Evolutionary conservation across 108 stramenopile species (phyloP).

Genomic region (Nannochloropsis oceanica): DNA sequence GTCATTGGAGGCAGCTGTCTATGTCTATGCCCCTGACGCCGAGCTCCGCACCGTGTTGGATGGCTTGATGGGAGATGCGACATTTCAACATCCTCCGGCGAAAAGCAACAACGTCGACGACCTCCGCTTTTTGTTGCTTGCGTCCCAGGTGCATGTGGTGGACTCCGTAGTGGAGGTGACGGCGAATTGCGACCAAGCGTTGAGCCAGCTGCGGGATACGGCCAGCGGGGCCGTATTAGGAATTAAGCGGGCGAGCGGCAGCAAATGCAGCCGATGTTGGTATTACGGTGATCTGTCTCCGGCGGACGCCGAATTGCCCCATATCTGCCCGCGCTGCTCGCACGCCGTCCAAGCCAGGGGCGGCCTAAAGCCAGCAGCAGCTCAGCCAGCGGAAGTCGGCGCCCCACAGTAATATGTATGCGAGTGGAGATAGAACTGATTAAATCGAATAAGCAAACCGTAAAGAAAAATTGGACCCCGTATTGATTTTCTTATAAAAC

Average conservation of each 20-base stretch:
- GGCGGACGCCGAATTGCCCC: background rate
- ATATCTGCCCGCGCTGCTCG: background rate
- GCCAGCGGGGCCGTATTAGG: conserved; percentile 22
- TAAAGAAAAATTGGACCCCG: too few relatives aligned
- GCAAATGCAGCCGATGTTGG: conserved; percentile 37
- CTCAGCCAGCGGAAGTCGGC: too few relatives aligned
- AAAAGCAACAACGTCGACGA: conserved; percentile 31
- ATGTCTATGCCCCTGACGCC: conserved; percentile 8
- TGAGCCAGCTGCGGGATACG: background rate
- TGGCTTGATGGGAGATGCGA: conserved; percentile 14
- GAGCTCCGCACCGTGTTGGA: conserved; percentile 5
- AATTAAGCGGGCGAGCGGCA: conserved; percentile 12
- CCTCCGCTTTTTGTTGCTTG: conserved; percentile 30
- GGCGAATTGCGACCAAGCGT: background rate
- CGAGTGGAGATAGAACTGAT: too few relatives aligned
- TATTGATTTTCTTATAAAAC: too few relatives aligned
- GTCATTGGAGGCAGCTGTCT: conserved; percentile 27
- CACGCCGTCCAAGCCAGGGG: background rate
- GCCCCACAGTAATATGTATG: too few relatives aligned
- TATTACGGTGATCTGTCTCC: conserved; percentile 8
- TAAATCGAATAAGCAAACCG: too few relatives aligned
- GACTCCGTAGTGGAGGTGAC: background rate
- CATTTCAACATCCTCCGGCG: background rate
- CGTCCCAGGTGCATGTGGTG: conserved; percentile 23
- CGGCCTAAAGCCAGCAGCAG: background rate